Evolutionary conservation across 2,329 filamentous ascomycete genomes (phyloP).

Genomic region (Fusarium nelsonii): DNA sequence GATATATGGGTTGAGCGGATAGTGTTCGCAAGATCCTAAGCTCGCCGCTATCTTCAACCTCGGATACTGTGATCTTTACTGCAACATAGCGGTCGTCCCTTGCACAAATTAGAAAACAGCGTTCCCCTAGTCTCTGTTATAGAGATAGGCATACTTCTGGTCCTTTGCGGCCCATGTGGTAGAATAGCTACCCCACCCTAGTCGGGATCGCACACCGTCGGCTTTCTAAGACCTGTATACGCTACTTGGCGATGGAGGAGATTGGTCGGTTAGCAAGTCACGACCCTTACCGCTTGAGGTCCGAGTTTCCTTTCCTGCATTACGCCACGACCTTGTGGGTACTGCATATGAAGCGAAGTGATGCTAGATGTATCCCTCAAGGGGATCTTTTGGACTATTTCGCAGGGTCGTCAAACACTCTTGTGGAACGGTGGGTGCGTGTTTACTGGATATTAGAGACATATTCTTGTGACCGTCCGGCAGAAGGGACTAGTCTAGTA

Average conservation of each 20-base stretch:
- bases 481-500: neutral
- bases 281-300: neutral
- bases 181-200: too few relatives aligned
- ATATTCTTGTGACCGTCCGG: neutral
- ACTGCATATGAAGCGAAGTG: neutral
- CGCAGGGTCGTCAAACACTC: neutral
- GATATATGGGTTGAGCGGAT: neutral
- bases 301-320: neutral
- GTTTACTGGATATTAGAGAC: neutral
- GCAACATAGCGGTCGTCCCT: slow-evolving; percentile 29
- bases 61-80: slow-evolving; percentile 25
- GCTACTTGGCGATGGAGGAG: neutral
- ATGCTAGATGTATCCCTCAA: neutral
- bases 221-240: neutral
- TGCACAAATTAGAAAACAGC: neutral
- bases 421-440: neutral
- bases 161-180: slow-evolving; percentile 61
- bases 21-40: slow-evolving; percentile 6
- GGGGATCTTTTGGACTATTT: neutral
- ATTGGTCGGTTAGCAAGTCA: neutral
- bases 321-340: neutral
- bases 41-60: neutral
- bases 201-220: too few relatives aligned
- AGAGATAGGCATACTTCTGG: slow-evolving; percentile 6
- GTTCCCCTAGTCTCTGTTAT: neutral